A percentile compares a stretch with the other conserved stretches of the same genome.
phyloP scores from a whole-genome alignment of 1,139 yeast genomes.

The Yamadazyma sp. region DNA sequence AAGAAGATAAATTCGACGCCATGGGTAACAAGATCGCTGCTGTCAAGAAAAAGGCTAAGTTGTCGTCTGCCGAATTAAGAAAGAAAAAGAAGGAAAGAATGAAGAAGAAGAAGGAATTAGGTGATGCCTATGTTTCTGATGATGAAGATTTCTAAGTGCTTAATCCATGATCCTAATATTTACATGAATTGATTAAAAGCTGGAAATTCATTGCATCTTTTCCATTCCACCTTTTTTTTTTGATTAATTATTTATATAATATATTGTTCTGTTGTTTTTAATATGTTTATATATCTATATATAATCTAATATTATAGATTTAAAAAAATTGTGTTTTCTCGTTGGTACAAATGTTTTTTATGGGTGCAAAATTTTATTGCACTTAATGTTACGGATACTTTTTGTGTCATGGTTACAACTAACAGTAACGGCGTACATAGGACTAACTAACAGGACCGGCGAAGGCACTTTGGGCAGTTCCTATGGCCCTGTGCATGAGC shows the following conservation, averaged over 20 bases:
- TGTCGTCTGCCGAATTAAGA: constrained; percentile 98
- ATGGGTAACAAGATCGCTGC: constrained; percentile 99
- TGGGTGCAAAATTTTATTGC: not conserved
- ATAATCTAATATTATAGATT: constrained; percentile 16
- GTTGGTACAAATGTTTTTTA: not conserved
- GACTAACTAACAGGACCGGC: not conserved
- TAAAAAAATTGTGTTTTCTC: constrained; percentile 2
- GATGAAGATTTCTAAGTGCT: constrained; percentile 54
- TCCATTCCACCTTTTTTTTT: constrained; percentile 10
- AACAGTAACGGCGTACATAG: not conserved
- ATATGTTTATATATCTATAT: constrained; percentile 20
- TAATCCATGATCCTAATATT: too few relatives aligned
- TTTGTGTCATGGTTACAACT: not conserved
- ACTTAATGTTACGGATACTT: not conserved
- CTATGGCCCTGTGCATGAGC: constrained; percentile 20
- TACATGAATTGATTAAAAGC: not conserved
- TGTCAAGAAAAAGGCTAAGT: constrained; percentile 95
- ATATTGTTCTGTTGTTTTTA: constrained; percentile 18
- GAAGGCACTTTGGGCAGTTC: too few relatives aligned
- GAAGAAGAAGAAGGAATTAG: constrained; percentile 99
- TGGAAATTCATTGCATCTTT: constrained; percentile 4
- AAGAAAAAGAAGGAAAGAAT: constrained; percentile 99
- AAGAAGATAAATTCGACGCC: constrained; percentile 98
- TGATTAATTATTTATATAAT: constrained; percentile 11
- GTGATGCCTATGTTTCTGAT: constrained; percentile 97